Conservation (phyloP, 768 basidiomycete genomes). For the Auriscalpium orientale region DNA sequence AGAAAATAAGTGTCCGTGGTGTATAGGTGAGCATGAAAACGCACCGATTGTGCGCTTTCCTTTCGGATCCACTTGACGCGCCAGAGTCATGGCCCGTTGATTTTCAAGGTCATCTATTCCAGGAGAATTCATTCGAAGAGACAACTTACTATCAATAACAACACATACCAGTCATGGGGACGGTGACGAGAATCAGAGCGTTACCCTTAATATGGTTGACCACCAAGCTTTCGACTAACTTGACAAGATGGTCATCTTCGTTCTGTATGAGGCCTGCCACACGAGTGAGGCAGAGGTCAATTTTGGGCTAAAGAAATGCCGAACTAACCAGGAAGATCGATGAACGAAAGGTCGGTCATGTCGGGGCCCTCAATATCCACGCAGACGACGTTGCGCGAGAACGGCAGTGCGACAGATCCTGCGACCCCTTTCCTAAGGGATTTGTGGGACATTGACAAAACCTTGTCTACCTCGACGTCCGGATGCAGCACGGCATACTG, state of each 20-base stretch:
- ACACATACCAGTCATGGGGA: slow-evolving; percentile 45
- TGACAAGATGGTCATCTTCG: slow-evolving; percentile 28
- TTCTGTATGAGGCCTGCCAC: slow-evolving; percentile 48
- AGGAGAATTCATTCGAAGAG: neutral
- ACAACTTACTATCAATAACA: neutral
- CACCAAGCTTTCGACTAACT: slow-evolving; percentile 43
- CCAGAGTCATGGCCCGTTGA: slow-evolving; percentile 44
- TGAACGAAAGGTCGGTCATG: slow-evolving; percentile 20
- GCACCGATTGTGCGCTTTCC: slow-evolving; percentile 49
- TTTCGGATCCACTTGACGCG: slow-evolving; percentile 35
- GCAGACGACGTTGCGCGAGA: slow-evolving; percentile 23
- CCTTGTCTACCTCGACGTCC: slow-evolving; percentile 20
- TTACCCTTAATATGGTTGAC: slow-evolving; percentile 42
- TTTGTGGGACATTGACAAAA: slow-evolving; percentile 4
- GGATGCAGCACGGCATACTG: slow-evolving; percentile 55
- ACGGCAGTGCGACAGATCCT: slow-evolving; percentile 5
- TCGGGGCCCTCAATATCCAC: slow-evolving; percentile 20
- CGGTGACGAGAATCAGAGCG: slow-evolving; percentile 44
- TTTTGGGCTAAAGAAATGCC: neutral
- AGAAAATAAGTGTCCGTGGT: neutral
- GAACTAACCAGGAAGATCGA: slow-evolving; percentile 20
- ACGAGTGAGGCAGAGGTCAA: slow-evolving; percentile 32
- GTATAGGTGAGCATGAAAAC: neutral
- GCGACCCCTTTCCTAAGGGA: neutral
- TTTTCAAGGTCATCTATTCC: slow-evolving; percentile 50